Evolutionary conservation across 140 eudicot species (phyloP), one percentile per base, ranked within the genome.

Genomic region (Oenanthe javanica): DNA sequence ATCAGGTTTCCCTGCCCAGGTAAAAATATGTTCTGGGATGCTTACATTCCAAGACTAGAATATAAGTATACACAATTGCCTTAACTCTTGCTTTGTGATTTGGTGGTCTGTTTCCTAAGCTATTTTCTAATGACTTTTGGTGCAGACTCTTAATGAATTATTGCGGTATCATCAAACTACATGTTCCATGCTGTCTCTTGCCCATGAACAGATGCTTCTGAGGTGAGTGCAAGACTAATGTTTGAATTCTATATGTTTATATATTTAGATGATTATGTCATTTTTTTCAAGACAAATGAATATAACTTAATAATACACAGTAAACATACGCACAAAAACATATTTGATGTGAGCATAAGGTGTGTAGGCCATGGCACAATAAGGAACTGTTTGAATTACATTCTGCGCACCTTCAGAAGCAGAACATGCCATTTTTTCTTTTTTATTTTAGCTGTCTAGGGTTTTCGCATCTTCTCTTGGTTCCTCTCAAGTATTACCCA

Each of bases 141-240:
- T 85, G 80, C 93, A 93, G 98, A 93, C 96, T 45, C 91, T 93
- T 69, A 81, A 79, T 81, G 98, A 91, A 67, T 71, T 91, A 49
- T 54, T 89, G 78, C 81, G 80, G 61, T 84, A 85, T 74, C 90
- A 85, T 57, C 72, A 80, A 27, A 87, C 90, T 66, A 84, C 86
- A 36, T 91, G 96, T 82, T 81, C 81, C 79, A 74, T 77, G 91
- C 84, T 93, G 76, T 93, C 98, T 4, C 81, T 47, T 64, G 80
- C 98, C 80, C 89, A 87, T 59, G 92, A 90, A 80, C 92, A 82
- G 86, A 94, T 93, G 77, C 81, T 91, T 40, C 75, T 91, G 90
- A 93, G 97, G 98, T 93, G 75, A 71, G 81, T 80, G 6, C 43
- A 6, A 81, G 15, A 46, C 38, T 55, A 19, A 48, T 66, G n/a